Evolutionary conservation across 1,139 yeast genomes (phyloP).

Genomic region (Geotrichum macrosporum): DNA sequence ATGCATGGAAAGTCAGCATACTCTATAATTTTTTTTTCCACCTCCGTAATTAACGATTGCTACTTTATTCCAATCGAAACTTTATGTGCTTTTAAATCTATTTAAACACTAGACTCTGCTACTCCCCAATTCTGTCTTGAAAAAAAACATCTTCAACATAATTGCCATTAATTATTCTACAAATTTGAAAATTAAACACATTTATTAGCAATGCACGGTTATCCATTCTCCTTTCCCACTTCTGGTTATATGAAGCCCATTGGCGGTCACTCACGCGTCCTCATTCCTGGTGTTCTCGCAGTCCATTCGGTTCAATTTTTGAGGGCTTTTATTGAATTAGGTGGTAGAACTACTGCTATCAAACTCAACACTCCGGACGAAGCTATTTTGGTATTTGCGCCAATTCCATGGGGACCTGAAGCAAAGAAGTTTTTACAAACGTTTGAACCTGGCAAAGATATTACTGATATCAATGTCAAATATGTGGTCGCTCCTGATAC

Average conservation of each 20-base stretch:
- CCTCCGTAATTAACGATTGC: too few species aligned
- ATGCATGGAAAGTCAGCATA: too few species aligned
- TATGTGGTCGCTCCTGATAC: slow-evolving; percentile 37
- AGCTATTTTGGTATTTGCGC: slow-evolving; percentile 51
- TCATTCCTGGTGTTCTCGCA: slow-evolving; percentile 45
- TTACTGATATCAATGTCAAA: slow-evolving; percentile 36
- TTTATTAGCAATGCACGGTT: slow-evolving; percentile 15
- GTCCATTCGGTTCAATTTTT: slow-evolving; percentile 43
- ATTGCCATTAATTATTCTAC: neutral
- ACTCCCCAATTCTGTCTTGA: neutral
- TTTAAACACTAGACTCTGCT: too few species aligned
- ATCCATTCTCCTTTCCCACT: slow-evolving; percentile 16
- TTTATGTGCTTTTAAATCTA: too few species aligned
- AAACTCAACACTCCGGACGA: slow-evolving; percentile 29
- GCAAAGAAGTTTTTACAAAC: slow-evolving; percentile 42
- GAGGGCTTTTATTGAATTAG: slow-evolving; percentile 44
- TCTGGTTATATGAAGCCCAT: slow-evolving; percentile 32
- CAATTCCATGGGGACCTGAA: slow-evolving; percentile 53
- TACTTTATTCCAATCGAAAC: too few species aligned
- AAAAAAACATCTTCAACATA: neutral
- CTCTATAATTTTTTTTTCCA: too few species aligned
- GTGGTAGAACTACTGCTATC: slow-evolving; percentile 55
- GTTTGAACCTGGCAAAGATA: slow-evolving; percentile 39
- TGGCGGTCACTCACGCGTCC: slow-evolving; percentile 45
- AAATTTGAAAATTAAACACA: too few species aligned